These are phyloP conservation scores for Rhynchospora breviuscula DNA, from an alignment of 176 grass and related monocot species.

Conservation along the genomic window DNA sequence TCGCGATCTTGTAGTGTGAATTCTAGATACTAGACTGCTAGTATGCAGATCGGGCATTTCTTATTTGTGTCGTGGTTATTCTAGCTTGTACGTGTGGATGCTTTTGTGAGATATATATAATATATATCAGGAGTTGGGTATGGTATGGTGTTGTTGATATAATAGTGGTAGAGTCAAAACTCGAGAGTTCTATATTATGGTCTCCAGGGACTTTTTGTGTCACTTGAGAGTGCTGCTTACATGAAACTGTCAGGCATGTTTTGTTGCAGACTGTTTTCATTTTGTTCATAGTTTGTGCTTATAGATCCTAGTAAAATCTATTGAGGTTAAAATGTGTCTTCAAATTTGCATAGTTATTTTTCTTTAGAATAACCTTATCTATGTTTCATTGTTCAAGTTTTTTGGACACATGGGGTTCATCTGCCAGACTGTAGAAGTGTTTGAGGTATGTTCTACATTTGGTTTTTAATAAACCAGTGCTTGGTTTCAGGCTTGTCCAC, in stretches of 20 bases:
- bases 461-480: neutral
- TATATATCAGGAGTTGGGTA: slow-evolving; percentile 3
- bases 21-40: slow-evolving; percentile 57
- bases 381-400: slow-evolving; percentile 4
- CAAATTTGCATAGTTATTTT: neutral
- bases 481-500: neutral
- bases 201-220: slow-evolving; percentile 12
- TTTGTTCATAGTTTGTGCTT: slow-evolving; percentile 28
- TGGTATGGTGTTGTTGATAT: slow-evolving; percentile 18
- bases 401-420: slow-evolving; percentile 11
- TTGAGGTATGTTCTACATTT: neutral
- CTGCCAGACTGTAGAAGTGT: neutral
- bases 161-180: slow-evolving; percentile 1
- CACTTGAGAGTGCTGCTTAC: slow-evolving; percentile 13
- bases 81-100: slow-evolving; percentile 12
- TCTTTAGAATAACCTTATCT: neutral
- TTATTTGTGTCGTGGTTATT: slow-evolving; percentile 13
- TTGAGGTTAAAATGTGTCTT: neutral
- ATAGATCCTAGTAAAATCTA: slow-evolving; percentile 9
- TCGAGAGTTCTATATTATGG: slow-evolving; percentile 9
- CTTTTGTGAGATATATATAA: slow-evolving; percentile 11
- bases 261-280: slow-evolving; percentile 14
- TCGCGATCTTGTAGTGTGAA: slow-evolving; percentile 79
- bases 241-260: slow-evolving; percentile 28
- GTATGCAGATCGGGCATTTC: neutral